Conservation (phyloP, 768 basidiomycete species). For the Lactarius hengduanensis region DNA sequence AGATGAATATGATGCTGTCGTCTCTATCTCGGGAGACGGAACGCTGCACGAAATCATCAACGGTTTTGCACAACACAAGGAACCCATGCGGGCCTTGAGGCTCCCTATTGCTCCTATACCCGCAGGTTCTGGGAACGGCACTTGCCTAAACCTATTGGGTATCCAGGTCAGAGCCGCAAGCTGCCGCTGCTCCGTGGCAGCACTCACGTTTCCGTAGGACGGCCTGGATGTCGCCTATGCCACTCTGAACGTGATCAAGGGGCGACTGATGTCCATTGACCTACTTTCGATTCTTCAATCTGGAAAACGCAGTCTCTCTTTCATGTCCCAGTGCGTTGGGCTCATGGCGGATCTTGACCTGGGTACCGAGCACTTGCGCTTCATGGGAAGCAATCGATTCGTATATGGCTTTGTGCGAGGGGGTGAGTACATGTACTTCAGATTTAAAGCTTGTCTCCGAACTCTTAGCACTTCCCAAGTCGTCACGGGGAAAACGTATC, state of each 20-base stretch:
- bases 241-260: constrained; percentile 78
- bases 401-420: constrained; percentile 68
- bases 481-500: constrained; percentile 58
- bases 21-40: constrained; percentile 82
- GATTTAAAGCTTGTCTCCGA: neutral
- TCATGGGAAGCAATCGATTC: constrained; percentile 86
- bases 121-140: constrained; percentile 78
- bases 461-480: constrained; percentile 40
- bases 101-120: constrained; percentile 79
- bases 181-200: neutral
- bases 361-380: constrained; percentile 79
- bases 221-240: constrained; percentile 73
- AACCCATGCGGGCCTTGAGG: constrained; percentile 57
- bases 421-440: constrained; percentile 42
- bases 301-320: constrained; percentile 62
- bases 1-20: constrained; percentile 62
- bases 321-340: constrained; percentile 81
- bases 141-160: constrained; percentile 74
- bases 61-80: constrained; percentile 66
- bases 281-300: constrained; percentile 74
- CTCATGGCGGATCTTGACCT: constrained; percentile 85
- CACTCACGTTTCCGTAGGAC: constrained; percentile 40
- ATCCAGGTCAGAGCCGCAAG: constrained; percentile 42
- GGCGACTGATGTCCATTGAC: constrained; percentile 72
- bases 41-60: constrained; percentile 82